Evolutionary conservation across 75 land plant species (phyloP), one percentile per base, ranked within the genome.

Genomic region (Sequoia sempervirens): DNA sequence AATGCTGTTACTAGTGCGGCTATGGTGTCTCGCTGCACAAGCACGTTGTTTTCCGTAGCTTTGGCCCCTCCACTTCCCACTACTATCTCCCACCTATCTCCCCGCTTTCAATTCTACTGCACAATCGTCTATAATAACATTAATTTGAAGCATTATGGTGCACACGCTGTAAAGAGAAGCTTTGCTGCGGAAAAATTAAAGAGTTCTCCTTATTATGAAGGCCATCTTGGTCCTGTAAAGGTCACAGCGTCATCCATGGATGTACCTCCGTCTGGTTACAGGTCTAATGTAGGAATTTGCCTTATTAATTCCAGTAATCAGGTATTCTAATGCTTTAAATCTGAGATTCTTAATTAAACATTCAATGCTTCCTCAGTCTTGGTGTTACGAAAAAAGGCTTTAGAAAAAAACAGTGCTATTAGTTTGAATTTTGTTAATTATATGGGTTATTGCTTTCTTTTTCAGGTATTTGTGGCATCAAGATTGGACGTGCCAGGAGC

Each of bases 401-500:
- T 50, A 50, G 15, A 50, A 50, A 50, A 6, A 50, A 12, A 13
- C 53, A 50, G 53, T 50, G 53, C 2, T 50, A 50, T 50, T 3
- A 40, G 30, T 36, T 52, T 58, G 15, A n/a, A 3, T 43, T 64
- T 41, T 9, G 26, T 75, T 20, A 15, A 73, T 23, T 40, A 4
- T 82, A 11, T 32, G 5, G 45, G 20, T 38, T 41, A 10, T 6
- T 76, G 34, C n/a, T 8, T 76, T 38, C 28, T 20, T 26, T 41
- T 30, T 10, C 20, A 95, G 97, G 89, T 94, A 28, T 95, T 94
- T 87, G 93, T 95, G 45, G 97, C 93, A 73, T 89, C 93, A 5
- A 92, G 97, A 80, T 82, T 95, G 85, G 95, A 95, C 87, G 87
- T 94, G 88, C 96, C 97, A 26, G 97, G 93, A 64, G 91, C 93